phyloP scores from a whole-genome alignment of 2,329 filamentous ascomycete species.

The Botryosphaeria dothidea region DNA sequence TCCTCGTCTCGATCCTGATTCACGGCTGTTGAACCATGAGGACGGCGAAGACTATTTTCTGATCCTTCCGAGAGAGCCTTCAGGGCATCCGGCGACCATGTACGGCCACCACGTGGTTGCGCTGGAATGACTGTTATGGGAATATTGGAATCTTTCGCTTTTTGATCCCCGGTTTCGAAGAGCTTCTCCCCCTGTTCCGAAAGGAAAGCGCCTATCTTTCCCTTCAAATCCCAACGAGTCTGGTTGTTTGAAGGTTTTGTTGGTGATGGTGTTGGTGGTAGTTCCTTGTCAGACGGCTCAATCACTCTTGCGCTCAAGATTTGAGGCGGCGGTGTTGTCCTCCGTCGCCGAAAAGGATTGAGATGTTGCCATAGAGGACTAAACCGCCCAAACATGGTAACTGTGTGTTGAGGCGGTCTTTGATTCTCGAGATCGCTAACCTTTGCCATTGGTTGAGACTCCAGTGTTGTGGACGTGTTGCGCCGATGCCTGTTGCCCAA shows the following conservation, averaged over 20 bases:
- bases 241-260: slow-evolving; percentile 39
- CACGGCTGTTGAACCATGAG: neutral
- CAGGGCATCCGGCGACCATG: slow-evolving; percentile 53
- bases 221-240: slow-evolving; percentile 45
- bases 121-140: slow-evolving; percentile 64
- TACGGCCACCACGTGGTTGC: slow-evolving; percentile 53
- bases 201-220: slow-evolving; percentile 50
- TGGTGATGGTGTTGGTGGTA: slow-evolving; percentile 19
- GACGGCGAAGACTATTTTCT: neutral
- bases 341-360: slow-evolving; percentile 60
- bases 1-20: neutral
- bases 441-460: slow-evolving; percentile 10
- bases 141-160: slow-evolving; percentile 43
- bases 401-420: slow-evolving; percentile 12
- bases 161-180: slow-evolving; percentile 37
- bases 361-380: slow-evolving; percentile 14
- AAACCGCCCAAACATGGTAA: slow-evolving; percentile 15
- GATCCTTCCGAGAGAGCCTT: slow-evolving; percentile 1
- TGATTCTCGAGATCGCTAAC: slow-evolving; percentile 9
- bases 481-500: neutral
- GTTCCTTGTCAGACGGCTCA: slow-evolving; percentile 40
- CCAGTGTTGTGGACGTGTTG: neutral
- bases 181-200: slow-evolving; percentile 50
- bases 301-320: slow-evolving; percentile 58
- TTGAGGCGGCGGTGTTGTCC: slow-evolving; percentile 60